Evolutionary conservation across 345 rosid species (phyloP), one percentile per base, ranked within the genome.

Genomic region (Litchi chinensis): DNA sequence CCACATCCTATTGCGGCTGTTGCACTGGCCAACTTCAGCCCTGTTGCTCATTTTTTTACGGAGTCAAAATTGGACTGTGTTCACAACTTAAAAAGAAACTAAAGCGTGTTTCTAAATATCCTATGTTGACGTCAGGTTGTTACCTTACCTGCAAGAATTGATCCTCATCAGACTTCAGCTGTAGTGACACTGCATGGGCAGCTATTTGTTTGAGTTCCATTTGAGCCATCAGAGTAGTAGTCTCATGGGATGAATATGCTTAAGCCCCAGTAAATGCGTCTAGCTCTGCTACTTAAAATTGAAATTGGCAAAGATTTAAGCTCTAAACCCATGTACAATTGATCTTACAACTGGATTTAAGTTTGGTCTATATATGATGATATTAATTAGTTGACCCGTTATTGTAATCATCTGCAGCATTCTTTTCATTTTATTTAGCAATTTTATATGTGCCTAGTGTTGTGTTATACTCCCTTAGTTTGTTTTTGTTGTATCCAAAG

Each of bases 151-250:
- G 81, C 86, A 7, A 85, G 92, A 82, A 91, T 91, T 8, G 93
- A 90, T 69, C 90, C 95, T 9, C 91, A 82, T 78, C 92, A 88
- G 32, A n/a, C 95, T 52, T 87, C 95, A 5, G 93, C 95, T 0
- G 93, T 91, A 70, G 95, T 91, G 59, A 91, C 93, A 69, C 76
- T 91, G 68, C 95, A 91, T 37, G 95, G 95, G 10, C 95, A 90
- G 78, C 73, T 91, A 77, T 88, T 86, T 56, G 88, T 89, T n/a
- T 90, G 95, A 19, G 95, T 87, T 26, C 95, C 95, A 11, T 86
- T 89, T 37, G 89, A 87, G 87, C 85, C 75, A 54, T 63, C 85
- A 0, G 86, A 79, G 68, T 77, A 79, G 72, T 79, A 77, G 68
- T 63, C 40, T 73, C 21, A 32, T 6, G 66, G 52, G 75, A 21